Base-by-base conservation (phyloP, 2,329 filamentous ascomycete species). In the Metarhizium guizhouense region DNA sequence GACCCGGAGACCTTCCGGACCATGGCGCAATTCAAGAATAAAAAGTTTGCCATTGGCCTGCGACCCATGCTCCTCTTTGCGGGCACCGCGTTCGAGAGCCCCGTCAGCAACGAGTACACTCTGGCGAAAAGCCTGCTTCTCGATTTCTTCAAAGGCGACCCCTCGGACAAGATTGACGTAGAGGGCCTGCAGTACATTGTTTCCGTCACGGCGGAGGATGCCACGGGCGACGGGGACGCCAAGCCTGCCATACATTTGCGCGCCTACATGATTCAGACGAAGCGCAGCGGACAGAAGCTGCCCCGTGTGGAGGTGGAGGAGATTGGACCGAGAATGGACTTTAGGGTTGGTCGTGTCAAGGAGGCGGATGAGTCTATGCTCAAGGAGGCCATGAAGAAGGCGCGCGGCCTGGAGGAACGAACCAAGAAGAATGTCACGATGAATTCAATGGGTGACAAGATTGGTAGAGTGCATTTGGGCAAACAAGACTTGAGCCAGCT, bases 401-500 rank as follows among this genome's bases (percentile, higher is more conserved):
- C 90, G 52, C 92, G 87, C 79, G 83, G 83, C 43, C 74, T 72
- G 43, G 86, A 89, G 74, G 86, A 89, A 75, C 78, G 80, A 73
- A 86, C 87, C 59, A 97, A 96, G 87, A 99, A 99, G 87, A 99
- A 99, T 72, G 87, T 99, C 64, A 83, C 85, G 54, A 95, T 88
- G 56, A 92, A 97, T 70, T 74, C 85, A 47, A 90, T 99, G 75
- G 94, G 94, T 69, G 94, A 99, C 74, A 97, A 97, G 85, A 80
- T 97, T 61, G 94, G 93, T 60, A 86, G 91, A 63, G 88, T 99
- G 60, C 94, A 99, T 71, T 74, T 95, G 58, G 90, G 88, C 67
- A 90, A 87, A 76, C 91, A 96, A 74, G 91, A 99, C 74, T 80
- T 99, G 57, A 80, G 78, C 67, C 82, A 87, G 64, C 73, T 99